Conservation (phyloP, 2,329 filamentous ascomycete species). For the Triangularia verruculosa region DNA sequence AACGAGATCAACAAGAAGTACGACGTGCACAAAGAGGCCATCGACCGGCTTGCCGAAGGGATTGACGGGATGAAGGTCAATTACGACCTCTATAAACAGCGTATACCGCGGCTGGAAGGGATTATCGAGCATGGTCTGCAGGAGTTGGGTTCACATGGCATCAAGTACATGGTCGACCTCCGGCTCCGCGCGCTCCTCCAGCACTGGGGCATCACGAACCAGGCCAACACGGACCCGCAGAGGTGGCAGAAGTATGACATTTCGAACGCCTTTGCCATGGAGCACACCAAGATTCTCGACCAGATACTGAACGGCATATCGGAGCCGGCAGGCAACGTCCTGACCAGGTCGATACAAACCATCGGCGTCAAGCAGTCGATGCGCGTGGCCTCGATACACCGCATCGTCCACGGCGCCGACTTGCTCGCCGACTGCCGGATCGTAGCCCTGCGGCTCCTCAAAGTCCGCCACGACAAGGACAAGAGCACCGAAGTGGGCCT, state of each 20-base stretch:
- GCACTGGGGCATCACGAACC: neutral
- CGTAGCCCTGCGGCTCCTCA: neutral
- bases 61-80: no score
- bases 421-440: neutral
- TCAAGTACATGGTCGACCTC: neutral
- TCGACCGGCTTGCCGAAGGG: no score
- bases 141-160: neutral
- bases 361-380: neutral
- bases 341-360: neutral
- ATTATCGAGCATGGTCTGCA: no score
- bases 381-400: neutral
- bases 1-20: no score
- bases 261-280: neutral
- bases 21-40: no score
- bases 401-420: neutral
- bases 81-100: no score
- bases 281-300: neutral
- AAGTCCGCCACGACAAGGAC: neutral
- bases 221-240: neutral
- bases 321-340: neutral
- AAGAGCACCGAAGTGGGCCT: neutral
- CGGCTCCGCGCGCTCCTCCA: neutral
- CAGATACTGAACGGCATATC: neutral
- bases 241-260: neutral
- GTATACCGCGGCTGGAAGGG: no score